Evolutionary conservation across 805 yeast species (phyloP), one percentile per base, ranked within the genome.

Genomic region (Pichia cephalocereana): DNA sequence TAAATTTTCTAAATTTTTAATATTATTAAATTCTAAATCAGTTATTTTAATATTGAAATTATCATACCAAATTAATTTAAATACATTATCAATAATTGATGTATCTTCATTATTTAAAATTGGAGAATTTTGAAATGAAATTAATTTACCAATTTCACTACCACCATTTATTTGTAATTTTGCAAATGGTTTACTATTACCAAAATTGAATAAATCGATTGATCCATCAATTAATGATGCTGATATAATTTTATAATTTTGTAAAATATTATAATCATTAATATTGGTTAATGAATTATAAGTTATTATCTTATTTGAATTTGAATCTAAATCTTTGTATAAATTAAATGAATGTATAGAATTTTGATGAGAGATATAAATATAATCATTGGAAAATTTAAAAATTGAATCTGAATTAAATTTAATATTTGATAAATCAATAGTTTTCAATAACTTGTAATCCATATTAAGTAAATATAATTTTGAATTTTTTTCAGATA

Each of bases 11-110:
- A 54, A 28, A 8, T 53, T 57, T 58, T 61, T 49, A 51, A 64
- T 26, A 55, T 63, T 52, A 60, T 68, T 62, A 60, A 46, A 50
- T 60, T 44, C 68, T 70, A 54, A 70, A 41, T 56, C 57, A 4
- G 60, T 56, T 23, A 57, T 52, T 32, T 56, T 52, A 27, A 61
- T 47, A 9, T 57, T 54, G 41, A 49, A 57, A 4, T 60, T 59
- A 46, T 62, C 64, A 45, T 53, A 60, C 62, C 63, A 63, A 18
- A 58, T 57, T 19, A 57, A 66, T 18, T 47, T 54, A 26, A 45
- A 52, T n/a, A 48, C 48, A 18, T 41, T 46, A n/a, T 45, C 47
- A 28, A 34, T 26, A 12, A 42, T 32, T 9, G 37, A 34, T 10
- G 37, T 3, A 34, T 34, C 12, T 7, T 14, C 17, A 17, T 38